Evolutionary conservation across 179 eudicot species (phyloP).

Genomic region (Corrigiola litoralis): DNA sequence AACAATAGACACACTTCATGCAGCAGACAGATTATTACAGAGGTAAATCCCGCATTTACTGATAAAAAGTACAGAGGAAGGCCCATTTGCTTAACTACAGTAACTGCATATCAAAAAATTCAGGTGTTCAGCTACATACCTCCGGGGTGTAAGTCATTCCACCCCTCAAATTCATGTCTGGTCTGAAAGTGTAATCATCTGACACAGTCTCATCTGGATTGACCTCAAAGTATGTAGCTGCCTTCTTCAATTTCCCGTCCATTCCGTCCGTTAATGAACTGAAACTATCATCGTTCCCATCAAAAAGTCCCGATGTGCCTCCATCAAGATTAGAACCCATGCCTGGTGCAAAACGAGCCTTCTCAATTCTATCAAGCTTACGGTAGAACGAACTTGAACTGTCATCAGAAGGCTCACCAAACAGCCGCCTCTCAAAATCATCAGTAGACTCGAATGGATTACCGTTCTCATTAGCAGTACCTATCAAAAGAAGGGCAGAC

Average conservation of each 20-base stretch:
- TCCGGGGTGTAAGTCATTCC: conserved; percentile 54
- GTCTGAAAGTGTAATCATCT: conserved; percentile 56
- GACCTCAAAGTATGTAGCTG: conserved; percentile 60
- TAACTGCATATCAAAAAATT: background rate
- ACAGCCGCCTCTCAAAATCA: conserved; percentile 49
- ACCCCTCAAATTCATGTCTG: conserved; percentile 45
- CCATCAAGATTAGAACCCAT: conserved; percentile 19
- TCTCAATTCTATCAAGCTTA: conserved; percentile 42
- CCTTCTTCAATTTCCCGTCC: conserved; percentile 61
- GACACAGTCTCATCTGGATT: conserved; percentile 35
- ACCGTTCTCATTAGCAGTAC: conserved; percentile 16
- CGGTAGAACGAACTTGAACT: conserved; percentile 35
- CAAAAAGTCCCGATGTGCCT: conserved; percentile 15
- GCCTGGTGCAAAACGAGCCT: conserved; percentile 29
- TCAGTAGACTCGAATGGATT: conserved; percentile 42
- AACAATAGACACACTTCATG: background rate
- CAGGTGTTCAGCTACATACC: conserved; percentile 39
- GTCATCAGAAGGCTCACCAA: conserved; percentile 30
- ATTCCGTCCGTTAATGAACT: conserved; percentile 58
- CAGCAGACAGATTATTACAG: background rate
- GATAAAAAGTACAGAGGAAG: background rate
- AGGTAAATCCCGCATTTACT: no score
- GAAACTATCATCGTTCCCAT: conserved; percentile 44
- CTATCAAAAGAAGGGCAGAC: conserved; percentile 26
- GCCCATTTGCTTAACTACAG: background rate